Base-by-base conservation (phyloP, 352 stramenopile species). In the Phytophthora foliorum region DNA sequence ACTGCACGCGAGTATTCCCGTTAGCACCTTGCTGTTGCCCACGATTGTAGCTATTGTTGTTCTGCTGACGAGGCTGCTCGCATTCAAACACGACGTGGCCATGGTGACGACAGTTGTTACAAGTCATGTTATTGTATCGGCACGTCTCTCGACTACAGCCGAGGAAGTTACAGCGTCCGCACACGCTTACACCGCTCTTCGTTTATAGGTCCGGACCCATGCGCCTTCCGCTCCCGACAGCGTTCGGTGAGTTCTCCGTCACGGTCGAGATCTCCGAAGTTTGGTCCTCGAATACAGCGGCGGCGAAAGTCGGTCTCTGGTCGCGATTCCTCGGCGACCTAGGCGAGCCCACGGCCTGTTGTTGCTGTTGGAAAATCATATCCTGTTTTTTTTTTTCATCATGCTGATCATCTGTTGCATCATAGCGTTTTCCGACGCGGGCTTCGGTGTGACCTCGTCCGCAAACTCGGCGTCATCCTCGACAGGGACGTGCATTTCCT, bases 51-150 rank as follows among this genome's bases (percentile, higher is more conserved):
- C 1, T 13, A 3, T 7, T 1, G 10, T 49, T 27, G 0, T 11
- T 31, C 21, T 25, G n/a, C 9, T 14, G 19, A 4, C 5, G 7
- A 0, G 42, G 16, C 2, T 49, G 19, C 5, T 49, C 19, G 19
- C 42, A 31, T 27, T 49, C 42, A 2, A 49, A 24, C 11, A 7
- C 17, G 22, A 49, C 11, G 14, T 49, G 42, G 1, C 42, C 42
- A 11, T n/a, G 19, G 9, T 29, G 19, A 5, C 19, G 4, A 4
- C 42, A 49, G 14, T 49, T 48, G 41, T 49, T 49, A 16, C 19
- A 31, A 27, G 42, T 49, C 42, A 27, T 49, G 21, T 49, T 49
- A 17, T 49, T 49, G 41, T 29, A 49, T 4, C 41, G 42, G 16
- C 42, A 49, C 1, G 19, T 49, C 4, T 29, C 22, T 2, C 42